A percentile compares a stretch with the other conserved stretches of the same genome.
Evolutionary conservation across 352 stramenopile species (phyloP).

Genomic region (Pythium rhizo-oryzae): DNA sequence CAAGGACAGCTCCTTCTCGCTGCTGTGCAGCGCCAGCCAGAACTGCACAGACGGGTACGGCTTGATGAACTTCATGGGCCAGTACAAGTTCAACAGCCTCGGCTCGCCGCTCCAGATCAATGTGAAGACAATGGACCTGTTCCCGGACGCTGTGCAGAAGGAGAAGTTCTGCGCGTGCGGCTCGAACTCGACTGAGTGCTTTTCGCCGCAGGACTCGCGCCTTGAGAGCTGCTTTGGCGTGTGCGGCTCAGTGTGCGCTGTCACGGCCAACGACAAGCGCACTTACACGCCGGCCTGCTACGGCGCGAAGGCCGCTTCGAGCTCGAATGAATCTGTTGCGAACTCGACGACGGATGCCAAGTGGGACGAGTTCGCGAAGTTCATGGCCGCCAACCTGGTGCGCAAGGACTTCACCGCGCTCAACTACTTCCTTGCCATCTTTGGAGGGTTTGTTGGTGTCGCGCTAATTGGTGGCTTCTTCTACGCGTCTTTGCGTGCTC

Average conservation of each 20-base stretch:
- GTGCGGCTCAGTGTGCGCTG: constrained; percentile 60
- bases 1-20: constrained; percentile 49
- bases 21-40: constrained; percentile 45
- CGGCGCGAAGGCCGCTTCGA: constrained; percentile 17
- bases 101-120: constrained; percentile 73
- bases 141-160: constrained; percentile 37
- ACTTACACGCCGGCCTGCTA: constrained; percentile 49
- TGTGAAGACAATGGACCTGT: constrained; percentile 64
- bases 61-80: constrained; percentile 57
- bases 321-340: not conserved
- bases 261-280: constrained; percentile 39
- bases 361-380: constrained; percentile 41
- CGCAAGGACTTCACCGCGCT: constrained; percentile 44
- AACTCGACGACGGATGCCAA: constrained; percentile 25
- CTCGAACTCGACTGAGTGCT: constrained; percentile 42
- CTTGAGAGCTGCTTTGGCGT: constrained; percentile 58
- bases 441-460: constrained; percentile 46
- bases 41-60: constrained; percentile 66
- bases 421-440: constrained; percentile 57
- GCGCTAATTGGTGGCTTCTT: constrained; percentile 50
- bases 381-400: constrained; percentile 46
- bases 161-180: constrained; percentile 57
- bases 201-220: constrained; percentile 47
- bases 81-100: constrained; percentile 68
- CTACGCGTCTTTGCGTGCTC: constrained; percentile 34